Base-by-base conservation (phyloP, 2,329 filamentous ascomycete species). In the Helotiales sp. region DNA sequence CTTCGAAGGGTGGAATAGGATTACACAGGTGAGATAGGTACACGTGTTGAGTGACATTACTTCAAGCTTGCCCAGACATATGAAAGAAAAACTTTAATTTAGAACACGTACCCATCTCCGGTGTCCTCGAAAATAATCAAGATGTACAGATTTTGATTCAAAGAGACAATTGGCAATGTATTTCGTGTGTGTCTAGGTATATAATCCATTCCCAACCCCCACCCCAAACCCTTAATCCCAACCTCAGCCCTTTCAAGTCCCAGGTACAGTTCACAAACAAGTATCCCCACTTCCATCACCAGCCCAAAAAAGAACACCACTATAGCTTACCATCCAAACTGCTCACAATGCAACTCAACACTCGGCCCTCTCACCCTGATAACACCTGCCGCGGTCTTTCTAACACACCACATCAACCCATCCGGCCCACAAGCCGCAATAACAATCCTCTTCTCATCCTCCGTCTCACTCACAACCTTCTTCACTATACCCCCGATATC, bases 301-400 rank as follows among this genome's bases (percentile, higher is more conserved):
- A 33, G 6, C 5, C 38, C 19, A 4, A 24, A 15, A 25, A 44
- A 44, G 22, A n/a, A 44, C 13, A 25, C 40, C 22, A 9, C 10
- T 17, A 10, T 22, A 17, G 10, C 22, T 42, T 50, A 68, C 66
- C 66, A 68, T 5, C 64, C 63, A 54, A 69, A 69, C 30, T 67
- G 61, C 65, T 81, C 79, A 60, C 75, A 78, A 64, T 81, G 78
- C 47, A 81, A 69, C 65, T 81, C 78, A n/a, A 82, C 73, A 27
- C 74, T 76, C 1, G 79, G 77, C 3, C 79, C 79, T 24, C 73
- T 70, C 1, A 72, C 68, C 1, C 67, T 70, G 33, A 82, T 80
- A 61, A 73, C 73, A 29, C 69, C 70, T 2, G 79, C 78, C 8
- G 76, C 74, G 0, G 76, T 74, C 27, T 76, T 72, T 44, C 79